These are phyloP conservation scores for Claviceps sp. DNA, from an alignment of 2,329 filamentous ascomycete genomes.

Conservation along the genomic window DNA sequence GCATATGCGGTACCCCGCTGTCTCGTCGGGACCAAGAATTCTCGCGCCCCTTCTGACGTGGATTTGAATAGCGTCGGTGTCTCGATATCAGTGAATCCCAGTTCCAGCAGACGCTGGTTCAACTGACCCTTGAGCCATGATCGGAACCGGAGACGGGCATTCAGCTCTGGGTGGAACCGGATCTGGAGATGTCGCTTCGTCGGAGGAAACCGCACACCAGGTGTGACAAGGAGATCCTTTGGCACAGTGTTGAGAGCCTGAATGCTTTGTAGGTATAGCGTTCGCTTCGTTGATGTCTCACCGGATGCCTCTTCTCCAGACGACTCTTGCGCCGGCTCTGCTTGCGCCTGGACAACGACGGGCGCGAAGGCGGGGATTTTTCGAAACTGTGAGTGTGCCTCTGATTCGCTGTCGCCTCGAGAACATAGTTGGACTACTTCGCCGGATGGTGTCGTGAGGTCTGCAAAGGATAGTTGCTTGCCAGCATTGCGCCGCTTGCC, in stretches of 20 bases:
- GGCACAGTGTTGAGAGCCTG: constrained; percentile 21
- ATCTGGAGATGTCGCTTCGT: constrained; percentile 74
- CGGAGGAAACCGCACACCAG: constrained; percentile 59
- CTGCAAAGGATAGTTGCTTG: constrained; percentile 57
- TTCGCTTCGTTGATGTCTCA: constrained; percentile 25
- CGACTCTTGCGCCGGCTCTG: constrained; percentile 12
- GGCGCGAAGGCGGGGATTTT: constrained; percentile 37
- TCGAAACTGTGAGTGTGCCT: constrained; percentile 28
- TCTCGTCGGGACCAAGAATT: constrained; percentile 86
- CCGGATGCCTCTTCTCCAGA: constrained; percentile 10
- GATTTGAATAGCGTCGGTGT: constrained; percentile 95
- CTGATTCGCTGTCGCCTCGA: constrained; percentile 22
- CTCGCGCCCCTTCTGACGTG: constrained; percentile 85
- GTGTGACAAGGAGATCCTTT: constrained; percentile 61
- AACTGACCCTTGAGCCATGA: constrained; percentile 39
- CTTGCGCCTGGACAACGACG: constrained; percentile 32
- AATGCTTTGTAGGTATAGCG: constrained; percentile 51
- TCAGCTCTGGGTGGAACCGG: constrained; percentile 55
- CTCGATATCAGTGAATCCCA: constrained; percentile 66
- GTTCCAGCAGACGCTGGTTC: constrained; percentile 39
- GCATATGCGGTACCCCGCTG: constrained; percentile 69
- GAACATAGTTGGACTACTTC: constrained; percentile 32
- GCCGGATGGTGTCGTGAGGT: constrained; percentile 27
- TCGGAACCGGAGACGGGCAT: constrained; percentile 58
- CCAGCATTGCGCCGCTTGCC: constrained; percentile 53